Evolutionary conservation across 345 rosid genomes (phyloP), one percentile per base, ranked within the genome.

Genomic region (Rhizophora apiculata): DNA sequence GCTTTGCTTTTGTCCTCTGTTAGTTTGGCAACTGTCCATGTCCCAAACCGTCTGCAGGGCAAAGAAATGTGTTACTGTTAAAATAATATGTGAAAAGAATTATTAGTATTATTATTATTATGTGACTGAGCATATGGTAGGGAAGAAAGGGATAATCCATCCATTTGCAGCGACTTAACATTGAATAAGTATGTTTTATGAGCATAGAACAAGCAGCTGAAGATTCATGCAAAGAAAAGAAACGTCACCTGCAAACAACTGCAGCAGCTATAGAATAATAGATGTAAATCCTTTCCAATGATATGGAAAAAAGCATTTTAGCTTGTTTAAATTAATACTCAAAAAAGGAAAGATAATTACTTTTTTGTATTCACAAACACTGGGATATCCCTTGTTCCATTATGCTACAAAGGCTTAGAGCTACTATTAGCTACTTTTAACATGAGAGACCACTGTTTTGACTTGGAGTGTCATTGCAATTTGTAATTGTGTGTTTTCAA

Each of bases 1-100:
- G 70, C 63, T 59, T 77, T 73, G 68, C 65, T 73, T 76, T 65
- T 59, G 21, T 63, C 75, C 65, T 57, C 76, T 20, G 74, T 72
- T 61, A 80, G 63, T 72, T 79, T 85, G 69, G 85, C 87, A 73
- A 85, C 88, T 31, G 74, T 73, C 93, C 93, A 85, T 62, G 87
- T 80, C 48, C 88, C 90, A 65, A 88, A 86, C 63, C 82, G 82
- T 79, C 89, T 83, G 71, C 39, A 58, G 56, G 59, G 53, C 52
- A 53, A 24, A 39, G 74, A 58, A 8, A 73, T 11, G 34, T 60
- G 51, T 49, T n/a, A 1, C 4, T 53, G 53, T 62, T 66, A 24
- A 6, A 49, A 24, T 15, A 68, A 48, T 22, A 26, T 4, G 46
- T 29, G 53, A 62, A 19, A 29, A 39, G 37, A 51, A 22, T 24